These are phyloP conservation scores for Globisporangium viniferum DNA, from an alignment of 352 stramenopile genomes.

Conservation along the genomic window DNA sequence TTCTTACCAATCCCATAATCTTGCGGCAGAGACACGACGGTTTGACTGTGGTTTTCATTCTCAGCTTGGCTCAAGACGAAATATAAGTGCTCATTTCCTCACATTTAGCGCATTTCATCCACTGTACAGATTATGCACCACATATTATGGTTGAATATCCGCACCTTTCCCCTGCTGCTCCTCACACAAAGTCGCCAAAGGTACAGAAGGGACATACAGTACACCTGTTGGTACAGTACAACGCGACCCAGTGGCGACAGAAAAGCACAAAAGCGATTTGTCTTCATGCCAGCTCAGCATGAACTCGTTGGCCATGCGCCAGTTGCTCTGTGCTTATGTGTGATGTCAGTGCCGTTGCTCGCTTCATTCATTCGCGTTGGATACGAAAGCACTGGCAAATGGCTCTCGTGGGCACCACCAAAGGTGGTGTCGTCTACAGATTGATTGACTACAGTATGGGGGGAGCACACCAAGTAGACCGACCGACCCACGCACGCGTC, in stretches of 20 bases:
- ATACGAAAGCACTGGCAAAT: too few relatives aligned
- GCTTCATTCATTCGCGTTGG: too few relatives aligned
- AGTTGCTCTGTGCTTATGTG: too few relatives aligned
- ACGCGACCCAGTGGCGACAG: not conserved
- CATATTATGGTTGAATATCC: not conserved
- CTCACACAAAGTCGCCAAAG: not conserved
- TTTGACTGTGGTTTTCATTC: not conserved
- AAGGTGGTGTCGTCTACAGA: too few relatives aligned
- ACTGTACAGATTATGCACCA: not conserved
- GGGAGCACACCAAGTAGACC: too few relatives aligned
- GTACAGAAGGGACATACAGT: not conserved
- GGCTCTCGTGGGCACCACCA: too few relatives aligned
- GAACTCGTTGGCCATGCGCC: not conserved
- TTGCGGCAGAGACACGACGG: not conserved
- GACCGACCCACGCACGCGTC: too few relatives aligned
- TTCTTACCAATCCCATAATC: not conserved
- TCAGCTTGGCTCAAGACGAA: not conserved
- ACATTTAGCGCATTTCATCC: not conserved
- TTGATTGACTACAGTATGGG: too few relatives aligned
- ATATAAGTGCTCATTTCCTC: not conserved
- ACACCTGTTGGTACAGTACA: not conserved
- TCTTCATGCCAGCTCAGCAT: not conserved
- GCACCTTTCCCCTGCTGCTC: not conserved
- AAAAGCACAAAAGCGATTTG: not conserved
- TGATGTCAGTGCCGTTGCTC: too few relatives aligned